Percentiles rank a stretch among this genome's conserved stretches.
phyloP scores from a whole-genome alignment of 345 rosid genomes.

The Viola odorata region DNA sequence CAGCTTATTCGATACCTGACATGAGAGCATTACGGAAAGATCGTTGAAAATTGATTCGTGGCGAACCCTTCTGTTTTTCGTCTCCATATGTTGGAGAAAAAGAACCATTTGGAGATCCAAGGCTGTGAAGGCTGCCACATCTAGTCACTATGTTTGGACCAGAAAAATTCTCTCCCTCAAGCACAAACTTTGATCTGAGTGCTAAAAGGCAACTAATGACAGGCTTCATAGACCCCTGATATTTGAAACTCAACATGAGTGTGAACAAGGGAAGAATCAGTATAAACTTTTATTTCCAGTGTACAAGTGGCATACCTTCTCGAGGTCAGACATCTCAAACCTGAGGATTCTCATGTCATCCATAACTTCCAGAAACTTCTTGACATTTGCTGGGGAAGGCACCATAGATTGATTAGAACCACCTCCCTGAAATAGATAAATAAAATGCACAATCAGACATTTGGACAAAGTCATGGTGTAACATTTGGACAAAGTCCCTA shows the following conservation, averaged over 20 bases:
- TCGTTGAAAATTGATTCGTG: conserved; percentile 51
- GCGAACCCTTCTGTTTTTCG: conserved; percentile 38
- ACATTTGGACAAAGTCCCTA: conserved; percentile 5
- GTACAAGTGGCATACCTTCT: conserved; percentile 49
- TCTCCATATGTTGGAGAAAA: conserved; percentile 39
- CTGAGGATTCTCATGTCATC: conserved; percentile 61
- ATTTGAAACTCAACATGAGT: not conserved
- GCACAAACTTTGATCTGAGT: conserved; percentile 28
- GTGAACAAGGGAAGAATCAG: not conserved
- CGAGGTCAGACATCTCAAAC: conserved; percentile 60
- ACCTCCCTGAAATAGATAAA: conserved; percentile 37
- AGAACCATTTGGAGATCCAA: conserved; percentile 19
- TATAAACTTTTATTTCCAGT: not conserved
- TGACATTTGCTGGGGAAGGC: conserved; percentile 40
- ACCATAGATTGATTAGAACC: conserved; percentile 27
- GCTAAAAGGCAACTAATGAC: conserved; percentile 45
- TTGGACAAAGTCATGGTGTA: conserved; percentile 3
- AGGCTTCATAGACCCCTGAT: conserved; percentile 50
- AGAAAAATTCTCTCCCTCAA: conserved; percentile 20
- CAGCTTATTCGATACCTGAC: conserved; percentile 30
- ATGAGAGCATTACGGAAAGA: conserved; percentile 36
- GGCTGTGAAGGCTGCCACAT: conserved; percentile 19
- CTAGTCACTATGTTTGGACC: conserved; percentile 10
- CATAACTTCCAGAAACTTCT: conserved; percentile 51
- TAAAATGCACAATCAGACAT: conserved; percentile 11